A percentile compares a stretch with the other conserved stretches of the same genome.
These are phyloP conservation scores for Capronia americana DNA, from an alignment of 2,329 filamentous ascomycete species.

Conservation along the genomic window DNA sequence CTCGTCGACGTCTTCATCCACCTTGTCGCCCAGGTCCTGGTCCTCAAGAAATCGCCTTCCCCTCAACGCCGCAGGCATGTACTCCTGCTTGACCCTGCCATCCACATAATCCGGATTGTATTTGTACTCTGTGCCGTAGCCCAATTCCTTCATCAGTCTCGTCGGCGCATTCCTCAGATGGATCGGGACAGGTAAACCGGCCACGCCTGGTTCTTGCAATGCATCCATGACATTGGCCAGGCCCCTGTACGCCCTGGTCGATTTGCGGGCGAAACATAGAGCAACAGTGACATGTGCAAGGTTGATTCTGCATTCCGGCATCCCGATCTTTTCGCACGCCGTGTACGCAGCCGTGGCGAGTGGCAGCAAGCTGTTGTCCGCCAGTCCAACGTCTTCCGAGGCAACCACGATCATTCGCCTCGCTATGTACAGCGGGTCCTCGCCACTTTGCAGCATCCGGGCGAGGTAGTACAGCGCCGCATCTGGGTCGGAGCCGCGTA, in stretches of 20 bases:
- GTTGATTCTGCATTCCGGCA: conserved; percentile 93
- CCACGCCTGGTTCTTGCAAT: conserved; percentile 81
- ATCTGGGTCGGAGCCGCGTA: conserved; percentile 84
- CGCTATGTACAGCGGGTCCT: conserved; percentile 91
- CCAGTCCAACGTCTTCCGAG: conserved; percentile 89
- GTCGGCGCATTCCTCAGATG: conserved; percentile 94
- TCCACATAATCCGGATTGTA: conserved; percentile 91
- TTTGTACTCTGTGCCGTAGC: conserved; percentile 90
- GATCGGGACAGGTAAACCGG: conserved; percentile 79
- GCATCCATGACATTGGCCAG: conserved; percentile 81
- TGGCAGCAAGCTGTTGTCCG: conserved; percentile 81
- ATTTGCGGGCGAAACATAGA: conserved; percentile 80
- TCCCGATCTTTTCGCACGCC: conserved; percentile 89
- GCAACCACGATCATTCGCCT: conserved; percentile 93
- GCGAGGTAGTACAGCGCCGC: conserved; percentile 93
- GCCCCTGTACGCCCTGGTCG: conserved; percentile 82
- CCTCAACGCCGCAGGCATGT: conserved; percentile 77
- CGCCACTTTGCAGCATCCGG: conserved; percentile 92
- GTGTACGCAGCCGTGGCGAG: conserved; percentile 86
- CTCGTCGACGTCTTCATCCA: conserved; percentile 61
- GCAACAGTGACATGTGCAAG: conserved; percentile 87
- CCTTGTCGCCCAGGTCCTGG: conserved; percentile 74
- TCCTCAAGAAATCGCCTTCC: conserved; percentile 80
- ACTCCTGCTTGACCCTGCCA: conserved; percentile 83
- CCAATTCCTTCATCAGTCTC: conserved; percentile 88